Percentiles rank a stretch among this genome's conserved stretches.
Evolutionary conservation across 2,329 filamentous ascomycete species (phyloP).

Genomic region (Triangularia setosa): DNA sequence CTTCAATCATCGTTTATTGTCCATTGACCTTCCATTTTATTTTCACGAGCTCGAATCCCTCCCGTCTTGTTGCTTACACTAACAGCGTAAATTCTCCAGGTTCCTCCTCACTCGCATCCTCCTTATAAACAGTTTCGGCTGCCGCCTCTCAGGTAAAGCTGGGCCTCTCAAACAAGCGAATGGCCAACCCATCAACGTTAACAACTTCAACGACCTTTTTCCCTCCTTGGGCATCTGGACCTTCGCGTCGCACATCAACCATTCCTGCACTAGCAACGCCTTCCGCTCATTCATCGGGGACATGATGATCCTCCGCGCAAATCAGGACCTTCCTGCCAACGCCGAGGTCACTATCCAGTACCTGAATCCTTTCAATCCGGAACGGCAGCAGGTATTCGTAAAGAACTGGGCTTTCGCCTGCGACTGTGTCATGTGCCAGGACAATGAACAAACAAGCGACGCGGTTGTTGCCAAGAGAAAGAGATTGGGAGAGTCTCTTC

Average conservation of each 20-base stretch:
- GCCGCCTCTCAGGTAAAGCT: constrained; percentile 18
- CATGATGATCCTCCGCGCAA: constrained; percentile 37
- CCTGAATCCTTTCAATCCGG: constrained; percentile 27
- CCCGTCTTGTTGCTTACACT: background rate
- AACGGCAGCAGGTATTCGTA: constrained; percentile 30
- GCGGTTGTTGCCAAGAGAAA: constrained; percentile 12
- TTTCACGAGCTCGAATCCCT: background rate
- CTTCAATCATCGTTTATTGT: background rate
- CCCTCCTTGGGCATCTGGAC: constrained; percentile 42
- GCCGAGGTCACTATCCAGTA: constrained; percentile 47
- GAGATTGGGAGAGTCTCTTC: constrained; percentile 2
- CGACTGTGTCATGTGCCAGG: constrained; percentile 37
- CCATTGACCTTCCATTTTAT: too few species aligned
- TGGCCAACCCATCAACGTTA: background rate
- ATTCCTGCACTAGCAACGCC: constrained; percentile 47
- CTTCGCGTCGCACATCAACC: constrained; percentile 48
- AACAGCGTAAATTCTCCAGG: background rate
- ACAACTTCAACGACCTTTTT: constrained; percentile 1
- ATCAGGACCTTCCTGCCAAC: constrained; percentile 37
- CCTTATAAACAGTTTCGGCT: constrained; percentile 41
- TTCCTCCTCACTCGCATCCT: constrained; percentile 45
- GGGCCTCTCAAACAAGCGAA: constrained; percentile 14
- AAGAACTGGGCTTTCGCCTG: constrained; percentile 41
- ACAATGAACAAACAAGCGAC: constrained; percentile 23
- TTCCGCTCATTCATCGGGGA: constrained; percentile 50